Evolutionary conservation across 192 early-diverging fungal genomes (phyloP), one percentile per base, ranked within the genome.

Genomic region (Rhizophagus clarus): DNA sequence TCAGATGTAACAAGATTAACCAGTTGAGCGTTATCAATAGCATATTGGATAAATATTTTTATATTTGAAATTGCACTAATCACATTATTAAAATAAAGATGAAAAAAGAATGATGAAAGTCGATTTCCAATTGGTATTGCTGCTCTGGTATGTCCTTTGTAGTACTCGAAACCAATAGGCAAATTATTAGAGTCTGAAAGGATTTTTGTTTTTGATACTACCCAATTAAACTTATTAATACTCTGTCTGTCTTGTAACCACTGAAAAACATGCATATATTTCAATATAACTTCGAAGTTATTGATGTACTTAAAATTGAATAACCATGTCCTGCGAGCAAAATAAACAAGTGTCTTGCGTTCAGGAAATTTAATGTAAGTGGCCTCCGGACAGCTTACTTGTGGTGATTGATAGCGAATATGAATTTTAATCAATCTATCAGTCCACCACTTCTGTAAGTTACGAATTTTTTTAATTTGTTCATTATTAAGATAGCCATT

Each of bases 221-320:
- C 31, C 60, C 5, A 34, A 63, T 76, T 4, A 8, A 76, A 63
- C 14, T 22, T 63, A 37, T 63, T 24, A 37, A 76, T 76, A 7
- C 32, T 11, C 51, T 3, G 9, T 22, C 32, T 62, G n/a, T 76
- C 74, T 12, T 40, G 51, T 8, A 76, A 12, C 61, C 60, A 61
- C 4, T 76, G 74, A 62, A 76, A 24, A 32, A 76, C 4, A 26
- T 63, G 42, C 22, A 76, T 76, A 81, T 79, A n/a, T 84, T 84
- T 80, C 66, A 82, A 45, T 47, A 81, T 40, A 51, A 79, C 17
- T 76, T 81, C 24, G 82, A 86, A 61, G 76, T 86, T 60, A 79
- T 74, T 29, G 22, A 80, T 10, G 34, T 71, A 0, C 22, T 83
- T 42, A 75, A 82, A 22, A 24, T 63, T 47, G 4, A 17, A 9